Evolutionary conservation across 2,329 filamentous ascomycete genomes (phyloP).

Genomic region (Aspergillus sp.): DNA sequence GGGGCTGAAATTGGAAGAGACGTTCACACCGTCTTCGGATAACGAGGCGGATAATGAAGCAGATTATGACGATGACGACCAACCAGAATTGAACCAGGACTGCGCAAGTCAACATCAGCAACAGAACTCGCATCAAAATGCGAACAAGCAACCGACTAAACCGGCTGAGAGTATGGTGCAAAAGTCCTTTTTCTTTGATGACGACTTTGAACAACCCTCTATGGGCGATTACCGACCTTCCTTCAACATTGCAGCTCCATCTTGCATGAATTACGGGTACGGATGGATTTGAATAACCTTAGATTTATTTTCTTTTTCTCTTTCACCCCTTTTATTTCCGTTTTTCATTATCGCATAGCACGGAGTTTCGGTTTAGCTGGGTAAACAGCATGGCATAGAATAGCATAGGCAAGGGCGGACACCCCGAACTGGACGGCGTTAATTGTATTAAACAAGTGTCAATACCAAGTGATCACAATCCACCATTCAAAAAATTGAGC

Average conservation of each 20-base stretch:
- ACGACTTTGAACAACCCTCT: constrained; percentile 26
- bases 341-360: constrained; percentile 34
- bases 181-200: constrained; percentile 36
- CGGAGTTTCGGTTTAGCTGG: constrained; percentile 26
- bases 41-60: constrained; percentile 58
- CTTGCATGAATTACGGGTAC: constrained; percentile 37
- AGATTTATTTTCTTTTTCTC: constrained; percentile 5
- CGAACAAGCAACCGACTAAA: constrained; percentile 22
- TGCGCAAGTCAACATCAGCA: constrained; percentile 6
- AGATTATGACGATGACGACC: constrained; percentile 58
- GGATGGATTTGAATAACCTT: constrained; percentile 30
- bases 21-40: constrained; percentile 65
- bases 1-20: constrained; percentile 77
- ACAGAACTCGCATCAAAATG: constrained; percentile 10
- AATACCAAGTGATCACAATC: background rate
- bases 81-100: constrained; percentile 33
- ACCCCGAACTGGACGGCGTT: constrained; percentile 19
- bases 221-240: constrained; percentile 26
- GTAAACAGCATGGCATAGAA: constrained; percentile 22
- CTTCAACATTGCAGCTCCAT: constrained; percentile 24
- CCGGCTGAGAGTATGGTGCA: constrained; percentile 27
- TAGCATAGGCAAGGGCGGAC: constrained; percentile 25
- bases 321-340: constrained; percentile 6
- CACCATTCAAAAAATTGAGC: no score
- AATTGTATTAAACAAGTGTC: background rate